A percentile compares a stretch with the other conserved stretches of the same genome.
Conservation (phyloP, 1,284 basidiomycete species). For the Heterobasidion parviporum region DNA sequence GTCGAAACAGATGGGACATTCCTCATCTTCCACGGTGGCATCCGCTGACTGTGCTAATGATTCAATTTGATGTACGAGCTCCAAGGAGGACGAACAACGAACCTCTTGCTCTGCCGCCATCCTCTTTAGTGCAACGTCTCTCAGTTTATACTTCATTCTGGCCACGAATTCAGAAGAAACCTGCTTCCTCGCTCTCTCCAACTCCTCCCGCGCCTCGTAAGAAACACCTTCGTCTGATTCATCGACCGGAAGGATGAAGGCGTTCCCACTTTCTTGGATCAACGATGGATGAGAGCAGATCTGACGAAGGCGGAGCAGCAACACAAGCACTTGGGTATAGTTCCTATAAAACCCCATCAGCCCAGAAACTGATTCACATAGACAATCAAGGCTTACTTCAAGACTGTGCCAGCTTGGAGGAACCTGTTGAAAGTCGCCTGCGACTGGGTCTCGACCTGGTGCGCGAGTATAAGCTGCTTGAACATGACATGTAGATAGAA, state of each 20-base stretch:
- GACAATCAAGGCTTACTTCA: constrained; percentile 30
- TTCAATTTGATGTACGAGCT: background rate
- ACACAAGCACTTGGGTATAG: constrained; percentile 45
- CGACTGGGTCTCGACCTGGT: constrained; percentile 41
- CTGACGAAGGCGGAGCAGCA: constrained; percentile 49
- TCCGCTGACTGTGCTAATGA: constrained; percentile 30
- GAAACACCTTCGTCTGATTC: constrained; percentile 25
- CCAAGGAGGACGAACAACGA: constrained; percentile 8
- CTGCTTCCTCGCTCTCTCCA: constrained; percentile 33
- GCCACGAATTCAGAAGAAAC: constrained; percentile 40
- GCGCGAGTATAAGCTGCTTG: background rate
- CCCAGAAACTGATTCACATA: no score
- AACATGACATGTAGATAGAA: background rate
- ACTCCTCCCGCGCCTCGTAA: constrained; percentile 27
- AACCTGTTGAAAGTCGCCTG: constrained; percentile 54
- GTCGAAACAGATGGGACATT: constrained; percentile 49
- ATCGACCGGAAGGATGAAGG: constrained; percentile 27
- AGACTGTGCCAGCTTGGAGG: constrained; percentile 45
- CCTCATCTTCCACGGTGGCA: constrained; percentile 37
- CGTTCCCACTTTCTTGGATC: constrained; percentile 36
- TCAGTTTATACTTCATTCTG: constrained; percentile 37
- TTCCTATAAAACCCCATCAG: constrained; percentile 26
- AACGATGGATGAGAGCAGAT: constrained; percentile 47
- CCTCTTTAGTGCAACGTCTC: constrained; percentile 26
- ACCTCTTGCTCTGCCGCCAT: constrained; percentile 46